A percentile compares a stretch with the other conserved stretches of the same genome.
These are phyloP conservation scores for Entrophospora sp. DNA, from an alignment of 192 early-diverging fungal species.

Conservation along the genomic window DNA sequence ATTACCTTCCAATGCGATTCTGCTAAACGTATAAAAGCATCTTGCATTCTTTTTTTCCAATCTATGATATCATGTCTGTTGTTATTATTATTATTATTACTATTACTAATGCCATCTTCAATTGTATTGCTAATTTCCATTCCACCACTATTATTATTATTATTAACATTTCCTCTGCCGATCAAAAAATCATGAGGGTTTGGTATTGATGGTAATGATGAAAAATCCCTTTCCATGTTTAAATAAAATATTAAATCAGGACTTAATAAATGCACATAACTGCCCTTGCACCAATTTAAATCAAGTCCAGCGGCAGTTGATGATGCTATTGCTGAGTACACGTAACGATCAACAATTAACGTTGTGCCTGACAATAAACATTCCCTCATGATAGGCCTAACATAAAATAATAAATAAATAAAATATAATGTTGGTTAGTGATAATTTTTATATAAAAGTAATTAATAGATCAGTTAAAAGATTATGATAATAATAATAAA, in stretches of 20 bases:
- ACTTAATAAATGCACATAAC: background rate
- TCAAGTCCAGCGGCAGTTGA: conserved; percentile 9
- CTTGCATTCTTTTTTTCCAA: conserved; percentile 17
- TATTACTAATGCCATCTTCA: background rate
- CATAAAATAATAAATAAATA: background rate
- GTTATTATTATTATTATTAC: background rate
- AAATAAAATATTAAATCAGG: conserved; percentile 18
- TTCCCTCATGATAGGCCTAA: conserved; percentile 15
- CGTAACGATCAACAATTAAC: conserved; percentile 16
- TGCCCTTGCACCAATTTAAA: conserved; percentile 15
- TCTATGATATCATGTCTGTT: background rate
- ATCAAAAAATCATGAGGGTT: background rate
- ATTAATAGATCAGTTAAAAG: background rate
- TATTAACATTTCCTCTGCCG: background rate
- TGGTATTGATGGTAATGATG: background rate
- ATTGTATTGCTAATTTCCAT: background rate
- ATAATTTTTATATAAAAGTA: background rate
- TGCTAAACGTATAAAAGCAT: background rate
- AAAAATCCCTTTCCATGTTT: background rate
- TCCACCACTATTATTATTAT: background rate
- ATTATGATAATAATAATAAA: background rate
- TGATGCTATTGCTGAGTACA: conserved; percentile 13
- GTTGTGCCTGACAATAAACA: conserved; percentile 9
- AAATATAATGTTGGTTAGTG: background rate
- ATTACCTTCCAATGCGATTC: conserved; percentile 20